Evolutionary conservation across 768 basidiomycete genomes (phyloP).

Genomic region (Boletus speciosus): DNA sequence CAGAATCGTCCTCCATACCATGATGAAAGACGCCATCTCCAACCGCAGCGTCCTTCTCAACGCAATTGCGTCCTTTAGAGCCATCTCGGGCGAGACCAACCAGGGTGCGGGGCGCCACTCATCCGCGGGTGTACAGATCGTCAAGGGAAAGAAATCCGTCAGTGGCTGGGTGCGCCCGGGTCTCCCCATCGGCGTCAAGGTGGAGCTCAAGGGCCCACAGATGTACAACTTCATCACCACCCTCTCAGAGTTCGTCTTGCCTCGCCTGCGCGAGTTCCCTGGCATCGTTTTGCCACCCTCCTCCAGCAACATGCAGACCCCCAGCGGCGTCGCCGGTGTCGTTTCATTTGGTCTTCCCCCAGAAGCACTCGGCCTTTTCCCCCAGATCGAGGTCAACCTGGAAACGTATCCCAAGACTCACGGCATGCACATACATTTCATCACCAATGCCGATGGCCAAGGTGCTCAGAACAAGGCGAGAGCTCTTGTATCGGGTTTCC

Average conservation of each 20-base stretch:
- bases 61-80: conserved; percentile 84
- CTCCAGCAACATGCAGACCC: conserved; percentile 64
- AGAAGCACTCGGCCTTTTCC: conserved; percentile 84
- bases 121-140: conserved; percentile 75
- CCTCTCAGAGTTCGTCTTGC: conserved; percentile 92
- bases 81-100: conserved; percentile 79
- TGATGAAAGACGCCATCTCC: conserved; percentile 74
- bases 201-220: conserved; percentile 82
- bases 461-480: conserved; percentile 89
- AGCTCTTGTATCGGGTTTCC: conserved; percentile 84
- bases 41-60: conserved; percentile 74
- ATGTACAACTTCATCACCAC: conserved; percentile 94
- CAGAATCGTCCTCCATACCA: conserved; percentile 80
- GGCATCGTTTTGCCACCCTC: conserved; percentile 79
- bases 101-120: conserved; percentile 69
- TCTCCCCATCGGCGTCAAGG: conserved; percentile 82
- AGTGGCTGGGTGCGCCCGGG: conserved; percentile 84
- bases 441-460: conserved; percentile 83
- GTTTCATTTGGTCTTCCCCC: conserved; percentile 87
- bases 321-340: conserved; percentile 80
- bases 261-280: conserved; percentile 84
- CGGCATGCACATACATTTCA: conserved; percentile 93
- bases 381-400: conserved; percentile 91
- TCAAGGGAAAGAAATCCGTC: conserved; percentile 61
- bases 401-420: conserved; percentile 83